Evolutionary conservation across 169 alveolate genomes (phyloP), one percentile per base, ranked within the genome.

Genomic region (Cryptosporidium parvum): DNA sequence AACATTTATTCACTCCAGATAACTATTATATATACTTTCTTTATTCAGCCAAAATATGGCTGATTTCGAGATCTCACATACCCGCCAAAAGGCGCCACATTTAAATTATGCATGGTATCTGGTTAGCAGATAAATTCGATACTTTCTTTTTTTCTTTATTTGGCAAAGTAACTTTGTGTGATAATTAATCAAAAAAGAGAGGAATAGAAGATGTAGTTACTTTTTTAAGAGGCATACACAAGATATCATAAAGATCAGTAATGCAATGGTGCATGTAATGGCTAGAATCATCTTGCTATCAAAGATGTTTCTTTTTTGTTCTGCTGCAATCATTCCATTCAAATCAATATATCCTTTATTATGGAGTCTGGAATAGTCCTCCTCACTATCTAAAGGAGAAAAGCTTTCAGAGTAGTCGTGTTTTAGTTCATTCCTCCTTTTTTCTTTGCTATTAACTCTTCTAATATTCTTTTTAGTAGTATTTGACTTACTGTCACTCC

Each of bases 261-360:
- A 33, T 23, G 75, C 56, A 44, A 80, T 67, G 31, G 70, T 14
- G 23, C 80, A 21, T 23, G 65, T 62, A 5, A 80, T 80, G 6
- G 86, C 52, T 31, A 73, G 21, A 59, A 73, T 73, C 86, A 73
- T 73, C 18, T 73, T 73, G 18, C 39, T 73, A 29, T 73, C 86
- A 35, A 73, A 42, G 9, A 73, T 56, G 16, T 21, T 56, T 12
- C 10, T 71, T 12, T 52, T 73, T 31, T 73, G 86, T 35, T 73
- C 70, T 10, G 26, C 56, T 53, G 70, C 16, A 16, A 35, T 44
- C 70, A 73, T 58, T 56, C 39, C 86, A 37, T 73, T 56, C 12
- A 73, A 21, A 35, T 73, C 86, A 23, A 73, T 37, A 62, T 80
- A 65, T 0, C 89, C 73, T 26, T 33, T 23, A 51, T 80, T 80